These are phyloP conservation scores for Hippophae rhamnoides DNA, from an alignment of 306 rosid genomes.

Conservation along the genomic window DNA sequence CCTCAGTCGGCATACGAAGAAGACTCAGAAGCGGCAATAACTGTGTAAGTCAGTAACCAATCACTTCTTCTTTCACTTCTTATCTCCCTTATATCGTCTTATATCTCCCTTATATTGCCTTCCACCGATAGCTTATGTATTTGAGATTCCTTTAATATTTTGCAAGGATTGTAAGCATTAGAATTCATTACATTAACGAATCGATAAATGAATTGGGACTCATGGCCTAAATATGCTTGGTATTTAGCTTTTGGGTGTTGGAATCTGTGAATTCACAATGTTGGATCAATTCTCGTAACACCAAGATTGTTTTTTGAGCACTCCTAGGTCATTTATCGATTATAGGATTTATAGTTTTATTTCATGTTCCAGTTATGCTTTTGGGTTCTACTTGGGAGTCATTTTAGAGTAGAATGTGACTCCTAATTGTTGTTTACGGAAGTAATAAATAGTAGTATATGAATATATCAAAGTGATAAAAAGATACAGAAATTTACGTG, in stretches of 20 bases:
- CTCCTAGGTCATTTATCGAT: background rate
- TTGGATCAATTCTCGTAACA: slow-evolving; percentile 32
- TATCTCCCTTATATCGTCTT: slow-evolving; percentile 8
- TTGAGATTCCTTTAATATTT: background rate
- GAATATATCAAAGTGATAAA: too few species aligned
- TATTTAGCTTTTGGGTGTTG: slow-evolving; percentile 16
- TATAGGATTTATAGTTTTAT: background rate
- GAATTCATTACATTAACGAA: background rate
- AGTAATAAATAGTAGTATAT: too few species aligned
- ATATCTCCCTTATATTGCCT: too few species aligned
- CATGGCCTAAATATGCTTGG: slow-evolving; percentile 12
- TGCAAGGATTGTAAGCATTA: background rate
- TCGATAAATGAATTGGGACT: slow-evolving; percentile 3
- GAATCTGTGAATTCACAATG: slow-evolving; percentile 13
- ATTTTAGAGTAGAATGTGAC: slow-evolving; percentile 9
- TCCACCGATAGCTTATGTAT: slow-evolving; percentile 3
- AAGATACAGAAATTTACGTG: too few species aligned
- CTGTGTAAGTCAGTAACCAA: slow-evolving; percentile 14
- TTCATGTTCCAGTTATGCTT: background rate
- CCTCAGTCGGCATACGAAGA: slow-evolving; percentile 18
- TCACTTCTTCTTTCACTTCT: slow-evolving; percentile 15
- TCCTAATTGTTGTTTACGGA: too few species aligned
- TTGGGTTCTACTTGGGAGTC: slow-evolving; percentile 3
- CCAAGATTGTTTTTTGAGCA: slow-evolving; percentile 10
- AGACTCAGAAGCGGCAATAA: slow-evolving; percentile 16